Evolutionary conservation across 345 rosid species (phyloP), one percentile per base, ranked within the genome.

Genomic region (Eucalyptus cloeziana): DNA sequence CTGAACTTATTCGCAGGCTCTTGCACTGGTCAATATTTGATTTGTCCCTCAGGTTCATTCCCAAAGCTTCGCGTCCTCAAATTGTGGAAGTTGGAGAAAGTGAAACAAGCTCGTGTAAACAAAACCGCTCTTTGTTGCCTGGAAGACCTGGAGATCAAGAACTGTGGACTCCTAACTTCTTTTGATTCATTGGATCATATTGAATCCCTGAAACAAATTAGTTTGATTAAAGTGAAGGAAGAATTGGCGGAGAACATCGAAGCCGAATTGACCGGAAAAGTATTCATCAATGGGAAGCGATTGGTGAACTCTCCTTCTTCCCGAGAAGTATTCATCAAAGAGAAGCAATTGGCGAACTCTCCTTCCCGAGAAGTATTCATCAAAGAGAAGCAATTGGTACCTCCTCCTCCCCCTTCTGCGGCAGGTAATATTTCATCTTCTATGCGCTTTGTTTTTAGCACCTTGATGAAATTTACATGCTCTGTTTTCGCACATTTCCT

Each of bases 1-100:
- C 94, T 93, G 13, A 90, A 92, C 80, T 93, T 93, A 11, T 86
- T 86, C 37, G 92, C 88, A 60, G 50, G 31, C 13, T 93, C 94
- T 30, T 93, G 85, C 49, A 2, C 27, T 9, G 93, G 92, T 76
- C 8, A 40, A 40, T 40, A 4, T 40, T 40, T 40, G 43, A 4
- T 40, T 40, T 40, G 43, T 40, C 43, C 43, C 43, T 5, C 43
- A 40, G 43, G 5, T 40, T 43, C 44, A 43, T 92, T 93, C 90
- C 92, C 90, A 14, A 3, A 58, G 14, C 94, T 92, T 50, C 90
- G 87, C 31, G 90, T 90, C 81, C 86, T 92, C 49, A 92, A 90
- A 31, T 17, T 93, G 89, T 93, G 94, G 94, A 86, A 83, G 93
- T 91, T 93, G 7, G 76, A n/a, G 85, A 54, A 88, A 44, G 79